Conservation (phyloP, 305 asterid species). For the Ilex paraguariensis region DNA sequence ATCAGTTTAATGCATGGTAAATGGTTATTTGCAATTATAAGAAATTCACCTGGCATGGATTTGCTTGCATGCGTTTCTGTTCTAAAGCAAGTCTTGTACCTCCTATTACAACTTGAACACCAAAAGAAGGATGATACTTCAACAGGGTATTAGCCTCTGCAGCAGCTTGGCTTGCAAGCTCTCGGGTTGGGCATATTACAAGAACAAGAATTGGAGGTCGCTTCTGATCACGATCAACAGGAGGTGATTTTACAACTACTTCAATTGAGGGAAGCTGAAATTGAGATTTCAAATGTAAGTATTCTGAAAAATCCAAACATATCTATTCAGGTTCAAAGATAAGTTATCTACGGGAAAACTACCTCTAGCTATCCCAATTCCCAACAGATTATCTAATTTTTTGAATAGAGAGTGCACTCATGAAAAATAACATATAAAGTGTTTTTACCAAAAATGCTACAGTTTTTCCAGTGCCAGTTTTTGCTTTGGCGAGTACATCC, state of each 20-base stretch:
- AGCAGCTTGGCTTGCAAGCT: conserved; percentile 96
- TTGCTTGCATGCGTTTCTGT: conserved; percentile 89
- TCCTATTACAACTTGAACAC: conserved; percentile 96
- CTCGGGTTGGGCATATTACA: conserved; percentile 89
- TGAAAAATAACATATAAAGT: conserved; percentile 11
- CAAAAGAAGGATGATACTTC: conserved; percentile 91
- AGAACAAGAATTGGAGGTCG: conserved; percentile 78
- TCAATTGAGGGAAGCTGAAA: conserved; percentile 97
- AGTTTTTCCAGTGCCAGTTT: conserved; percentile 96
- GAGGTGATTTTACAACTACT: conserved; percentile 57
- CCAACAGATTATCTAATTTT: background rate
- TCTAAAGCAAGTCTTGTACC: conserved; percentile 88
- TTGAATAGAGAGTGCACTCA: background rate
- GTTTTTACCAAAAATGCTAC: conserved; percentile 84
- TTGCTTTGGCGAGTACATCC: conserved; percentile 98
- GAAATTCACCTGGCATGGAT: conserved; percentile 77
- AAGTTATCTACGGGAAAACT: too few relatives aligned
- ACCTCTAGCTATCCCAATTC: too few relatives aligned
- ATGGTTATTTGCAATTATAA: background rate
- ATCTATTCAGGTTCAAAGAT: background rate
- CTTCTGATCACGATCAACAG: conserved; percentile 52
- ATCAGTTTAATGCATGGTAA: too few relatives aligned
- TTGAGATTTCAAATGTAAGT: conserved; percentile 20
- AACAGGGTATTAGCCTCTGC: conserved; percentile 78
- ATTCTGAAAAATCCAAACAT: conserved; percentile 5